Base-by-base conservation (phyloP, 139 green algal species). In the Tetraselmis striata region DNA sequence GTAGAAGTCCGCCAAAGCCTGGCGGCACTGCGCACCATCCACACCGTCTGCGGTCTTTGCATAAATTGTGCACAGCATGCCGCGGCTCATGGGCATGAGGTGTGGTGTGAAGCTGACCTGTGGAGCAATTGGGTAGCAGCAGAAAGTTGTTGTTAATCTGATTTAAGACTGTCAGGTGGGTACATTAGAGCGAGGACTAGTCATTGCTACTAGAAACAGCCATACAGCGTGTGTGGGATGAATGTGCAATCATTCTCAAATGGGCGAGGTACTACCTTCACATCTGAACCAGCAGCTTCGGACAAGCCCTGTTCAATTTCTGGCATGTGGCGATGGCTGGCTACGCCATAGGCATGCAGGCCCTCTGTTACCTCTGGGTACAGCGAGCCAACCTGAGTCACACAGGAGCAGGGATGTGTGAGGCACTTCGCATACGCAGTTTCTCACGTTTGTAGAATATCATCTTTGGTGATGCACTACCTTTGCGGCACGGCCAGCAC, bases 11-110 rank as follows among this genome's bases (percentile, higher is more conserved):
- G 75, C 30, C 28, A 98, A 87, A 45, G 87, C 77, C 1, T 79
- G 45, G 11, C 92, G 87, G 76, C 98, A 89, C 80, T 95, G 87
- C 26, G 94, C 93, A 0, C 90, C 95, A 0, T 87, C 94, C 0
- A 84, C 87, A 0, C 95, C 95, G 0, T 74, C 23, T 0, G 88
- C 86, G 79, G 97, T 82, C 88, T 95, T 93, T 2, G 98, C 95
- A 84, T 98, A 99, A 80, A 92, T 96, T n/a, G 95, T 98, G 32
- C 87, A 93, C 89, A 98, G 93, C 96, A 99, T 99, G 84, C 96
- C 96, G 32, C 96, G 93, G 75, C 45, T 93, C 92, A 99, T 97
- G 79, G 95, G 96, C 81, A 99, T 98, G 22, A 99, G 90, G 89
- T 99, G 95, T 2, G 96, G 96, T 1, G 96, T 99, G 91, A 99